These are phyloP conservation scores for Aspergillus affinis DNA, from an alignment of 495 filamentous ascomycete genomes.

Conservation along the genomic window DNA sequence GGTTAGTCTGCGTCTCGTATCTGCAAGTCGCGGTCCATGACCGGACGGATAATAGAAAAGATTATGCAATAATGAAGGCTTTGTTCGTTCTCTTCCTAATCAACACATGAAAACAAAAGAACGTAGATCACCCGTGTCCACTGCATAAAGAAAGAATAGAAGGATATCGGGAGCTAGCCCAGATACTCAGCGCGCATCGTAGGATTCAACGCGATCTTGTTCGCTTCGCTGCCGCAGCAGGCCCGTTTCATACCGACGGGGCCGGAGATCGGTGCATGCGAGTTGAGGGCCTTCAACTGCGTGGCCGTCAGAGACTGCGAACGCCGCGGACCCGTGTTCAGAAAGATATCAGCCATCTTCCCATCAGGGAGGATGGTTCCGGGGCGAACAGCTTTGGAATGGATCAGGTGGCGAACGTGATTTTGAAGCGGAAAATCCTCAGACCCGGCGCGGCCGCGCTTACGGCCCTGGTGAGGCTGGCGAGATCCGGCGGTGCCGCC, in stretches of 20 bases:
- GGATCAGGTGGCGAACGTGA: constrained; percentile 64
- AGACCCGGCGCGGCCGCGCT: constrained; percentile 69
- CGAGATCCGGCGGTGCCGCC: constrained; percentile 28
- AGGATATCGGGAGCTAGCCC: constrained; percentile 25
- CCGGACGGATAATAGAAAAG: neutral
- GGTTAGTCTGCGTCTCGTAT: constrained; percentile 18
- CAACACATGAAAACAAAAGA: constrained; percentile 17
- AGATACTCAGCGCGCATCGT: constrained; percentile 37
- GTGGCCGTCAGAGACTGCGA: constrained; percentile 12
- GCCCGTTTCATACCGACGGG: constrained; percentile 48
- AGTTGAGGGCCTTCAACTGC: constrained; percentile 23
- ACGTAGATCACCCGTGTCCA: constrained; percentile 10
- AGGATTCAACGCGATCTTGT: constrained; percentile 41
- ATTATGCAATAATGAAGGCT: constrained; percentile 20
- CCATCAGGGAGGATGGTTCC: constrained; percentile 40
- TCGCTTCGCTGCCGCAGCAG: constrained; percentile 47
- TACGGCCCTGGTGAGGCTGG: constrained; percentile 43
- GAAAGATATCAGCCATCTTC: constrained; percentile 40
- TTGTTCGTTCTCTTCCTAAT: constrained; percentile 16
- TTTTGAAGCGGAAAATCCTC: constrained; percentile 68
- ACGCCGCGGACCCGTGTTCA: constrained; percentile 22
- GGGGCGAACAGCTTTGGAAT: constrained; percentile 29
- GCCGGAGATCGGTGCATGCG: constrained; percentile 33
- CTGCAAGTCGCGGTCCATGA: constrained; percentile 20
- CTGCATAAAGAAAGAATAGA: constrained; percentile 16